Percentiles rank a stretch among this genome's conserved stretches.
phyloP scores from a whole-genome alignment of 83 land plant species.

The Thuja plicata region DNA sequence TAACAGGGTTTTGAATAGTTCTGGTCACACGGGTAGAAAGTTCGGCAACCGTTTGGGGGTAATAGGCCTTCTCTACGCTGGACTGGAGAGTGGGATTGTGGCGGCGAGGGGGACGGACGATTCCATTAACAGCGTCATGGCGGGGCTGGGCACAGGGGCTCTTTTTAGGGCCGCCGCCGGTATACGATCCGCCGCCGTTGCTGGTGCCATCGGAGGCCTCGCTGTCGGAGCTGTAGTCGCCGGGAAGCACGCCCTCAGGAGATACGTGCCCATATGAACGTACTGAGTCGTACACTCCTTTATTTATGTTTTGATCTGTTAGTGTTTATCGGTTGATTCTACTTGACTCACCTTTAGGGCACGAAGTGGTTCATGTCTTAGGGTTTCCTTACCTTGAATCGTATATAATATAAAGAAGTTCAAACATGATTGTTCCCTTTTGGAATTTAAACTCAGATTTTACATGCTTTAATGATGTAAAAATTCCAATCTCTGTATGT shows the following conservation, averaged over 20 bases:
- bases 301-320: not conserved
- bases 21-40: slow-evolving; percentile 62
- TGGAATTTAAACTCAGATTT: no score
- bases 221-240: slow-evolving; percentile 51
- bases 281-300: not conserved
- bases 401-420: no score
- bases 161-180: slow-evolving; percentile 79
- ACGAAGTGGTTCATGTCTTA: not conserved
- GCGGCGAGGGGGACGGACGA: slow-evolving; percentile 57
- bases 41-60: slow-evolving; percentile 75
- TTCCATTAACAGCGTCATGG: slow-evolving; percentile 62
- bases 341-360: not conserved
- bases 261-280: slow-evolving; percentile 59
- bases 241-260: slow-evolving; percentile 66
- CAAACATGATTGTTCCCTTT: no score
- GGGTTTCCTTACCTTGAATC: not conserved
- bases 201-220: slow-evolving; percentile 52
- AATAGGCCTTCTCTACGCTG: slow-evolving; percentile 77
- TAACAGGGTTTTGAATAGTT: slow-evolving; percentile 75
- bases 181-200: slow-evolving; percentile 65
- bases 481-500: no score
- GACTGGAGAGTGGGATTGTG: slow-evolving; percentile 68
- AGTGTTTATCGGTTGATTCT: not conserved
- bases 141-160: slow-evolving; percentile 84
- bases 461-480: no score